Conservation (phyloP, 352 stramenopile genomes). For the Pythium volutum region DNA sequence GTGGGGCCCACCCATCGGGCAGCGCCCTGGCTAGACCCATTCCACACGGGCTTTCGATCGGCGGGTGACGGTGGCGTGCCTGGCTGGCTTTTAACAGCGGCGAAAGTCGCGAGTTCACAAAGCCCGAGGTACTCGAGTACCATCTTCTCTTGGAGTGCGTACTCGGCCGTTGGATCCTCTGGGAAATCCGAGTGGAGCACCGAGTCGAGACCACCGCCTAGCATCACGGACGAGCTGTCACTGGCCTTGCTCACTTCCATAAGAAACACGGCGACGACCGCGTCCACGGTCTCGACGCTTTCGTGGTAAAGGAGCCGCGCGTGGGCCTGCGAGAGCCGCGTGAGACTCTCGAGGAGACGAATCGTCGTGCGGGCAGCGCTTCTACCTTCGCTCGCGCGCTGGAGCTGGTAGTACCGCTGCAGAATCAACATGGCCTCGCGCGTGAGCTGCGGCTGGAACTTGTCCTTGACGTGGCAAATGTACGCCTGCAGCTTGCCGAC, state of each 20-base stretch:
- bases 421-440: slow-evolving; percentile 83
- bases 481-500: slow-evolving; percentile 92
- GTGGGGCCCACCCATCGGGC: too few relatives aligned
- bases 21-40: too few relatives aligned
- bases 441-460: slow-evolving; percentile 82
- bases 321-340: slow-evolving; percentile 90
- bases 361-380: slow-evolving; percentile 88
- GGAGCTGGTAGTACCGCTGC: slow-evolving; percentile 89
- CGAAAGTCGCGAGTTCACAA: slow-evolving; percentile 43
- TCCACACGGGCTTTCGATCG: neutral
- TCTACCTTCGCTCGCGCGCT: slow-evolving; percentile 59
- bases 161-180: slow-evolving; percentile 54
- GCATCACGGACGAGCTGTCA: slow-evolving; percentile 51
- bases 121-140: slow-evolving; percentile 70
- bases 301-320: slow-evolving; percentile 80
- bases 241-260: slow-evolving; percentile 78
- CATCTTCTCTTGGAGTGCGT: slow-evolving; percentile 63
- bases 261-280: slow-evolving; percentile 72
- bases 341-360: slow-evolving; percentile 93
- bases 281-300: slow-evolving; percentile 67
- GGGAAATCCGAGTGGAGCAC: slow-evolving; percentile 71
- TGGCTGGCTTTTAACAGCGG: neutral
- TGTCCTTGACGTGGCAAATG: slow-evolving; percentile 89
- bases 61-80: neutral
- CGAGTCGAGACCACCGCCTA: slow-evolving; percentile 53